Evolutionary conservation across 805 yeast genomes (phyloP), one percentile per base, ranked within the genome.

Genomic region (Candida parachauliodes): DNA sequence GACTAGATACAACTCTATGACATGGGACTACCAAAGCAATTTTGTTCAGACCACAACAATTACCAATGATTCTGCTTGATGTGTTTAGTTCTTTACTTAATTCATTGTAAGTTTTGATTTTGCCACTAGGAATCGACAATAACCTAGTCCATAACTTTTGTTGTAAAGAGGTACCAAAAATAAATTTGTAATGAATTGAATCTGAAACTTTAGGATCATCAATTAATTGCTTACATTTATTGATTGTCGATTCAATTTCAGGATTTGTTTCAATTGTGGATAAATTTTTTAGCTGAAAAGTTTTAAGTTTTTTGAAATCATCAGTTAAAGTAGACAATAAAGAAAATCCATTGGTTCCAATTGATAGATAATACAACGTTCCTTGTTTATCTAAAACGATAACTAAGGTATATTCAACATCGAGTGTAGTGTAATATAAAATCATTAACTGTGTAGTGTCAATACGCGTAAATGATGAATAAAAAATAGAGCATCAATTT

Each of bases 21-120:
- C 76, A 70, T 1, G 76, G 75, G 4, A 70, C 52, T 4, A 69
- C 22, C 4, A 68, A 31, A 2, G 72, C 66, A 8, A 70, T 45
- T 18, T 52, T 54, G 45, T 70, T 70, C 14, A 63, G 54, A 3
- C 64, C 69, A 32, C 69, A 60, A 2, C 72, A 66, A 28, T 58
- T 56, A 0, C 70, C 76, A 5, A 70, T 57, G 2, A 63, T 71
- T 25, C 76, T 50, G 18, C 57, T 53, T 9, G 62, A 54, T 30
- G 47, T 47, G 2, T 59, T 58, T n/a, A 68, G 36, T 4, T 41
- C 45, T 6, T 33, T 28, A 2, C 73, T 71, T 6, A 70, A 37
- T 18, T 50, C 44, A 3, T 56, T 42, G 43, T 70, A 70, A n/a
- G 57, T 51, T 2, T 50, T 42, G 1, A 60, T 54, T 6, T 47